A percentile compares a stretch with the other conserved stretches of the same genome.
Conservation (phyloP, 2,329 filamentous ascomycete species). For the Diaporthe sp. region DNA sequence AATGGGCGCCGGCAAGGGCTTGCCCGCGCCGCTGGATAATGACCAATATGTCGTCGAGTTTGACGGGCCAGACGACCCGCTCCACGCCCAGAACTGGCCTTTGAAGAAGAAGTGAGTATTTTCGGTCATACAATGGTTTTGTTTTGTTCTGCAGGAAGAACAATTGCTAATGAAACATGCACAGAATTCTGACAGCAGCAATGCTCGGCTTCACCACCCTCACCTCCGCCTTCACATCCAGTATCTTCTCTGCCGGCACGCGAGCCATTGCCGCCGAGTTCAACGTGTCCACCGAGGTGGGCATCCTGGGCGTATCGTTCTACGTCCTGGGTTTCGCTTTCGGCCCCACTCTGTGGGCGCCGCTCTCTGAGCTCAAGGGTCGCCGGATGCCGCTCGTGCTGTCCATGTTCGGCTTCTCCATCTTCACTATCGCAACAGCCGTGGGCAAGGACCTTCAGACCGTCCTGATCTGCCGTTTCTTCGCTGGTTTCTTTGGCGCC, state of each 20-base stretch:
- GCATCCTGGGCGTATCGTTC: conserved; percentile 74
- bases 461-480: conserved; percentile 79
- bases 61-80: conserved; percentile 83
- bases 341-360: conserved; percentile 79
- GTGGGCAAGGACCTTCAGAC: conserved; percentile 77
- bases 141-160: neutral
- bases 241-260: conserved; percentile 80
- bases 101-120: conserved; percentile 77
- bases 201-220: conserved; percentile 82
- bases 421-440: conserved; percentile 75
- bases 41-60: conserved; percentile 90
- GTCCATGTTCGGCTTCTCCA: conserved; percentile 76
- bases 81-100: conserved; percentile 91
- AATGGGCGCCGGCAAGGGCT: conserved; percentile 82
- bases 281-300: conserved; percentile 71
- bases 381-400: conserved; percentile 72
- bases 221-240: conserved; percentile 78
- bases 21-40: conserved; percentile 75
- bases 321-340: conserved; percentile 81
- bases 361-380: conserved; percentile 79
- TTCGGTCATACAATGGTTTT: conserved; percentile 11
- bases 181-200: conserved; percentile 70
- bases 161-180: conserved; percentile 44
- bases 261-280: conserved; percentile 68
- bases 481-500: conserved; percentile 79